These are phyloP conservation scores for Parascedosporium putredinis DNA, from an alignment of 2,329 filamentous ascomycete species.

Conservation along the genomic window DNA sequence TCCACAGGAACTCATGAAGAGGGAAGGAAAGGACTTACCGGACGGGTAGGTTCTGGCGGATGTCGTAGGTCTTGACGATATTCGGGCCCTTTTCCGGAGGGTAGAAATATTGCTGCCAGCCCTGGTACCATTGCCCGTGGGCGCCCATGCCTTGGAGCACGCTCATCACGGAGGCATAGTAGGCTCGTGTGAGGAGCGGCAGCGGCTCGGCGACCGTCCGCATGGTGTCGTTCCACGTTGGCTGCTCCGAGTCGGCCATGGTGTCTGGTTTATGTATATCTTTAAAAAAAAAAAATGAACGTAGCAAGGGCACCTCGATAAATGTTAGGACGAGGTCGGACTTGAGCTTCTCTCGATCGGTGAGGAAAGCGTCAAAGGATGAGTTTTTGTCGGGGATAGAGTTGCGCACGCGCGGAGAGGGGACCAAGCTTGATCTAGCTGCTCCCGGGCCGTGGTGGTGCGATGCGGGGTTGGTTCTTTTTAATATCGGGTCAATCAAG, in stretches of 20 bases:
- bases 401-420: no score
- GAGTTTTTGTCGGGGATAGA: no score
- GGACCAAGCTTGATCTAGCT: no score
- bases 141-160: background rate
- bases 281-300: background rate
- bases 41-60: slow-evolving; percentile 5
- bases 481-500: no score
- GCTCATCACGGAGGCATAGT: slow-evolving; percentile 13
- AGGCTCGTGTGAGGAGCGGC: background rate
- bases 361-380: no score
- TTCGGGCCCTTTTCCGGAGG: slow-evolving; percentile 2
- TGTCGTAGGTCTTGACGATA: slow-evolving; percentile 11
- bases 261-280: background rate
- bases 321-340: background rate
- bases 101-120: slow-evolving; percentile 5
- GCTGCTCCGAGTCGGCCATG: background rate
- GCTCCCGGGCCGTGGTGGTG: no score
- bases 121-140: background rate
- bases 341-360: no score
- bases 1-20: no score
- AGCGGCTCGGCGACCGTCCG: background rate
- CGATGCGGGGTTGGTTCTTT: no score
- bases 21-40: slow-evolving; percentile 6
- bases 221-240: background rate
- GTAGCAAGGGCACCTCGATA: background rate